Percentiles rank a stretch among this genome's conserved stretches.
These are phyloP conservation scores for Pisolithus tinctorius DNA, from an alignment of 768 basidiomycete species.

Conservation along the genomic window DNA sequence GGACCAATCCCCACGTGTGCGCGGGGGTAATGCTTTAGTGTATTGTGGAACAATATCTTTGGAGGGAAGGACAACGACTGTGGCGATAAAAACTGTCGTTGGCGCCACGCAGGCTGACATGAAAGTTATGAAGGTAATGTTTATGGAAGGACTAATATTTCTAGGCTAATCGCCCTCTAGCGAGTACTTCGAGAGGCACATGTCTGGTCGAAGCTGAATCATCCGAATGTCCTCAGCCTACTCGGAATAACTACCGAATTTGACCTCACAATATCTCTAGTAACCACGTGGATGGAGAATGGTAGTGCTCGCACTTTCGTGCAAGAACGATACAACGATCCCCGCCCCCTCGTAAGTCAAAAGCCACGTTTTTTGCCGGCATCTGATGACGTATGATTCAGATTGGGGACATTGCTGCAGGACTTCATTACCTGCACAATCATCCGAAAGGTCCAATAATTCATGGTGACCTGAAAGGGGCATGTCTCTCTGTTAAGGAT, in stretches of 20 bases:
- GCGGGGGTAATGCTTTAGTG: background rate
- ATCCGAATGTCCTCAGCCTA: background rate
- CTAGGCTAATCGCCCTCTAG: background rate
- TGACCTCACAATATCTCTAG: background rate
- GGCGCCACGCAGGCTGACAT: background rate
- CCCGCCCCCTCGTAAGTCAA: background rate
- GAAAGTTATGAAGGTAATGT: background rate
- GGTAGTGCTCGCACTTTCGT: background rate
- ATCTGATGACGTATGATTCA: background rate
- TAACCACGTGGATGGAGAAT: background rate
- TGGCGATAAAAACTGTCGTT: background rate
- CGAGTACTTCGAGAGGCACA: background rate
- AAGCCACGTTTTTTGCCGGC: background rate
- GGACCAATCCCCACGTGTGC: background rate
- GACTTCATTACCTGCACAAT: background rate
- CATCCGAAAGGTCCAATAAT: background rate
- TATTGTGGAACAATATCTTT: background rate
- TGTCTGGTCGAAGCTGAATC: background rate
- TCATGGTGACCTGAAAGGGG: conserved; percentile 1
- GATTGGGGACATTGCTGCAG: background rate
- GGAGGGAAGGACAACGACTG: background rate
- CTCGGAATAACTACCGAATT: background rate
- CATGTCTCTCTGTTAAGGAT: background rate
- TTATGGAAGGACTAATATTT: background rate
- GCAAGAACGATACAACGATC: background rate